phyloP scores from a whole-genome alignment of 495 filamentous ascomycete genomes.

The Penicillium robsamsonii region DNA sequence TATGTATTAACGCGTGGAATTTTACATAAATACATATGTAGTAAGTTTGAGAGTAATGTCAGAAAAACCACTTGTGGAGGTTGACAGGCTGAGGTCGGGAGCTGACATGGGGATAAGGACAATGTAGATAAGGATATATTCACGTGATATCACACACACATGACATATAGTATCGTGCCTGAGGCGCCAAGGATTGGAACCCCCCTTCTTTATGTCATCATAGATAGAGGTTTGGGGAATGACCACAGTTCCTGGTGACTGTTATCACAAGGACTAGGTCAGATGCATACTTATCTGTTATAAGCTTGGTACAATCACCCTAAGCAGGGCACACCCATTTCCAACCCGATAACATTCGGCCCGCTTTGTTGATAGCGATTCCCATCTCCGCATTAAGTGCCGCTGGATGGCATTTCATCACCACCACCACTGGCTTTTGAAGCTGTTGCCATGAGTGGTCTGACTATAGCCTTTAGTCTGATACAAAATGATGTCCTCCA shows the following conservation, averaged over 20 bases:
- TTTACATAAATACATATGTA: no score
- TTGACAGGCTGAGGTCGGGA: no score
- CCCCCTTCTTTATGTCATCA: constrained; percentile 12
- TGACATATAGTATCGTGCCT: not conserved
- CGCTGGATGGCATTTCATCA: constrained; percentile 21
- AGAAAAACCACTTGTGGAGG: no score
- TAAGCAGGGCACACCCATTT: not conserved
- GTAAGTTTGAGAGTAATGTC: no score
- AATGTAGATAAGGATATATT: not conserved
- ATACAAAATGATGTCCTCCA: constrained; percentile 67
- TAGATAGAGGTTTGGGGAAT: not conserved
- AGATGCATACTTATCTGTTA: constrained; percentile 16
- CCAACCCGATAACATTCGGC: not conserved
- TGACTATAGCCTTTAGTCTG: constrained; percentile 9
- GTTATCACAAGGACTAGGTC: constrained; percentile 19
- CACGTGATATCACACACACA: not conserved
- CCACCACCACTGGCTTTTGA: constrained; percentile 11
- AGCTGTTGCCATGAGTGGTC: constrained; percentile 21
- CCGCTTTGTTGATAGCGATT: not conserved
- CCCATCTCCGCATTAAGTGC: constrained; percentile 1
- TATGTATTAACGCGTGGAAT: no score
- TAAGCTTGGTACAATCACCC: not conserved
- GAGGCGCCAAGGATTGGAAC: not conserved
- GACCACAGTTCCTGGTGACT: constrained; percentile 9
- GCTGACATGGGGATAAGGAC: not conserved